phyloP scores from a whole-genome alignment of 2,329 filamentous ascomycete genomes.

The Sclerotinia trifoliorum region DNA sequence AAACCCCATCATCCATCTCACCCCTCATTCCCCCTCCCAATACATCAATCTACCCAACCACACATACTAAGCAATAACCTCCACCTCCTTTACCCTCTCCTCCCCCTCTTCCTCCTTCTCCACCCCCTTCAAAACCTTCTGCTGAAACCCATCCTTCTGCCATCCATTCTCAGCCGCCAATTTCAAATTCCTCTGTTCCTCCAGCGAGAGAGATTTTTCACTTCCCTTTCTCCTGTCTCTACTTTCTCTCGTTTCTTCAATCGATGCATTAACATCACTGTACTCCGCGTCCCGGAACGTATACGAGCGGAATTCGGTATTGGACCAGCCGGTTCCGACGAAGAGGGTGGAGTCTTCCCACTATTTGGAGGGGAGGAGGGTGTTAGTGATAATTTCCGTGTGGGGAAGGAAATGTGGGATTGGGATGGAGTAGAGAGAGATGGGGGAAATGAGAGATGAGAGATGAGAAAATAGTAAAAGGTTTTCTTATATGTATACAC shows the following conservation, averaged over 20 bases:
- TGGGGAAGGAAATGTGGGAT: neutral
- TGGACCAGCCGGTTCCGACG: constrained; percentile 38
- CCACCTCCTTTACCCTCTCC: neutral
- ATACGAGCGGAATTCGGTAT: constrained; percentile 38
- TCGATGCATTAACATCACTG: constrained; percentile 20
- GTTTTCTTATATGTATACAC: constrained; percentile 34
- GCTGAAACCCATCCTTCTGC: constrained; percentile 15
- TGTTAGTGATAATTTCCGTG: neutral
- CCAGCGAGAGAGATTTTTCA: constrained; percentile 30
- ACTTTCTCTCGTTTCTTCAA: constrained; percentile 36
- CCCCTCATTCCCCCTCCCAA: too few relatives aligned
- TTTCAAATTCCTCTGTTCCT: constrained; percentile 36
- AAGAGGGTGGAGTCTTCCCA: constrained; percentile 48
- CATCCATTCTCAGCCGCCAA: constrained; percentile 27
- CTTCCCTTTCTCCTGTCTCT: constrained; percentile 30
- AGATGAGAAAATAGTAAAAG: too few relatives aligned
- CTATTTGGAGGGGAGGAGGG: neutral
- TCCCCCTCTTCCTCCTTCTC: neutral
- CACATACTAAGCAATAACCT: neutral
- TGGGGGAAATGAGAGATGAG: neutral
- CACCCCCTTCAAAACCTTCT: neutral
- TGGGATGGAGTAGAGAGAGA: neutral
- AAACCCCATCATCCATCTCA: neutral
- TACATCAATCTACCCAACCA: neutral
- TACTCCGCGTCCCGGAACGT: constrained; percentile 29